phyloP scores from a whole-genome alignment of 2,329 filamentous ascomycete genomes.

The Trichoderma sp. region DNA sequence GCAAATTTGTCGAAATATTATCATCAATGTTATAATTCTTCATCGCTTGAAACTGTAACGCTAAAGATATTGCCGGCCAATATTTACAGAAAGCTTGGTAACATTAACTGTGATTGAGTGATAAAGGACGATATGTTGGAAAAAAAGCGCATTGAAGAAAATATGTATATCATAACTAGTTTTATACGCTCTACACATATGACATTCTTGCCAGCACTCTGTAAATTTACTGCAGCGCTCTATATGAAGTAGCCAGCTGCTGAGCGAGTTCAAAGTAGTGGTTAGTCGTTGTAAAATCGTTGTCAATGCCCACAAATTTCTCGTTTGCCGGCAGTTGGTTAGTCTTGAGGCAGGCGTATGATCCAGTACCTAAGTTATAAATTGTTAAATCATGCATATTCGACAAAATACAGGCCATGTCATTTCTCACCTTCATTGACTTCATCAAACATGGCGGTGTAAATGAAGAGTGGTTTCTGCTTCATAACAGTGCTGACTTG shows the following conservation, averaged over 20 bases:
- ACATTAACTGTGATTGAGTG: too few species aligned
- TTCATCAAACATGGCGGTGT: not conserved
- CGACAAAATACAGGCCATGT: not conserved
- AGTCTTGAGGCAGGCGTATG: not conserved
- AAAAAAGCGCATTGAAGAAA: too few species aligned
- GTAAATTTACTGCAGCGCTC: not conserved
- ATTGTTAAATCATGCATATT: not conserved
- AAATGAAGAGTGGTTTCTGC: not conserved
- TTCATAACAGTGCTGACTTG: not conserved
- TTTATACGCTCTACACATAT: too few species aligned
- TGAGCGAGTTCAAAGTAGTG: not conserved
- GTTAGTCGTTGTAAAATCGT: not conserved
- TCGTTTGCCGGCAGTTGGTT: not conserved
- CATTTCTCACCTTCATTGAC: not conserved
- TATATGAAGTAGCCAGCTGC: not conserved
- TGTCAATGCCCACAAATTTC: not conserved
- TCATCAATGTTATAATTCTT: too few species aligned
- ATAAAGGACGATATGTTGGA: too few species aligned
- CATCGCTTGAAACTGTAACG: too few species aligned
- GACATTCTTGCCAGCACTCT: too few species aligned
- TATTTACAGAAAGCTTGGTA: too few species aligned
- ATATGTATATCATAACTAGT: too few species aligned
- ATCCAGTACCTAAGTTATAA: not conserved
- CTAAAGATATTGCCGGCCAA: too few species aligned
- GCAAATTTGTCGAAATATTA: too few species aligned